Percentiles rank a stretch among this genome's conserved stretches.
These are phyloP conservation scores for Suillus fuscotomentosus DNA, from an alignment of 768 basidiomycete species.

Conservation along the genomic window DNA sequence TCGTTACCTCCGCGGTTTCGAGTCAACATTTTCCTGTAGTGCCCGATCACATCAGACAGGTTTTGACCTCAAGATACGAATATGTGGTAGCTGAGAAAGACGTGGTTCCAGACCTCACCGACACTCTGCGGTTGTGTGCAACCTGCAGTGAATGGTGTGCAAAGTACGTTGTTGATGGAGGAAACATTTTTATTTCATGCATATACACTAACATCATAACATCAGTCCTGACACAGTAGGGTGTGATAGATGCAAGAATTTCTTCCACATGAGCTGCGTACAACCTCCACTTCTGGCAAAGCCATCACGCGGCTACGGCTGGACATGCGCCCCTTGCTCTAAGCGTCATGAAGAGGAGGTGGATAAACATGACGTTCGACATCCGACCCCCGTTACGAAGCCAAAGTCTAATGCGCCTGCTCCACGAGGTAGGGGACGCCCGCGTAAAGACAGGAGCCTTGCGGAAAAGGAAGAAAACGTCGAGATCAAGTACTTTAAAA, in stretches of 20 bases:
- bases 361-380: constrained; percentile 69
- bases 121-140: constrained; percentile 79
- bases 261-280: constrained; percentile 94
- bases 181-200: constrained; percentile 11
- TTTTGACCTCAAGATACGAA: constrained; percentile 82
- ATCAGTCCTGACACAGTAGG: constrained; percentile 79
- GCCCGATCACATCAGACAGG: constrained; percentile 76
- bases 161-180: constrained; percentile 50
- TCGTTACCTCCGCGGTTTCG: constrained; percentile 18
- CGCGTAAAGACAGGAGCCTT: constrained; percentile 69
- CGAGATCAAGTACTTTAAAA: constrained; percentile 80
- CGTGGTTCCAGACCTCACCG: constrained; percentile 86
- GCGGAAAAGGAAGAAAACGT: constrained; percentile 78
- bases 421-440: constrained; percentile 69
- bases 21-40: constrained; percentile 45
- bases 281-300: constrained; percentile 88
- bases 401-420: constrained; percentile 73
- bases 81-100: constrained; percentile 96
- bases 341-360: constrained; percentile 84
- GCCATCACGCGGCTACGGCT: constrained; percentile 94
- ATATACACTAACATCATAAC: constrained; percentile 21
- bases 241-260: constrained; percentile 89
- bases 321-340: constrained; percentile 95
- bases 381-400: constrained; percentile 50
- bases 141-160: constrained; percentile 89